phyloP scores from a whole-genome alignment of 129 eudicot genomes.

The Rutidosis leptorrhynchoides region DNA sequence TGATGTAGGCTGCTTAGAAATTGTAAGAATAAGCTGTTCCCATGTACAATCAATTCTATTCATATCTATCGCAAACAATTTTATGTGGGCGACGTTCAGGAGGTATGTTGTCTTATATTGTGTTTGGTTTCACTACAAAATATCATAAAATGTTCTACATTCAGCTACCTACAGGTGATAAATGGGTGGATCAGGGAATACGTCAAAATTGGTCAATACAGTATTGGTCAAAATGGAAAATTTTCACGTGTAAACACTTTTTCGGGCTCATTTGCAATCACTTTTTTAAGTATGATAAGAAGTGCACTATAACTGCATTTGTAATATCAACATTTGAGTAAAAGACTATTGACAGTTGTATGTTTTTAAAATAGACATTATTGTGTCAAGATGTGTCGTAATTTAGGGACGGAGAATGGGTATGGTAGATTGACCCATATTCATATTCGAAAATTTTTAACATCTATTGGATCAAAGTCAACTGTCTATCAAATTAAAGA shows the following conservation, averaged over 20 bases:
- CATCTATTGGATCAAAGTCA: too few species aligned
- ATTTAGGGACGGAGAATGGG: too few species aligned
- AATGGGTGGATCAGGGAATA: not conserved
- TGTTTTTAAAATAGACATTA: not conserved
- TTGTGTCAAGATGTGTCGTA: too few species aligned
- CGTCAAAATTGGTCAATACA: not conserved
- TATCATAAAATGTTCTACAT: not conserved
- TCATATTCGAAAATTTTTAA: too few species aligned
- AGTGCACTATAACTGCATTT: not conserved
- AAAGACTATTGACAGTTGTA: not conserved
- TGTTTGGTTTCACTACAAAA: not conserved
- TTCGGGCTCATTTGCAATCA: not conserved
- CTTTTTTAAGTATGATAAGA: too few species aligned
- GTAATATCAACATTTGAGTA: not conserved
- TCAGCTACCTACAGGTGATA: constrained; percentile 1
- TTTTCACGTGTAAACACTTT: not conserved
- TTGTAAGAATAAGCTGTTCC: constrained; percentile 95
- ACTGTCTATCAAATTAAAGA: too few species aligned
- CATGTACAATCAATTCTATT: constrained; percentile 75
- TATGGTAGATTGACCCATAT: too few species aligned
- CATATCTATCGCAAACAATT: constrained; percentile 95
- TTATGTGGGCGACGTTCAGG: constrained; percentile 97
- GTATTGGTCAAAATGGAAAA: not conserved
- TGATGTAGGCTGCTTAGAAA: constrained; percentile 89
- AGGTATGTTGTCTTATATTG: constrained; percentile 27